Evolutionary conservation across 2,329 filamentous ascomycete species (phyloP), one percentile per base, ranked within the genome.

Genomic region (Metarhizium anisopliae): DNA sequence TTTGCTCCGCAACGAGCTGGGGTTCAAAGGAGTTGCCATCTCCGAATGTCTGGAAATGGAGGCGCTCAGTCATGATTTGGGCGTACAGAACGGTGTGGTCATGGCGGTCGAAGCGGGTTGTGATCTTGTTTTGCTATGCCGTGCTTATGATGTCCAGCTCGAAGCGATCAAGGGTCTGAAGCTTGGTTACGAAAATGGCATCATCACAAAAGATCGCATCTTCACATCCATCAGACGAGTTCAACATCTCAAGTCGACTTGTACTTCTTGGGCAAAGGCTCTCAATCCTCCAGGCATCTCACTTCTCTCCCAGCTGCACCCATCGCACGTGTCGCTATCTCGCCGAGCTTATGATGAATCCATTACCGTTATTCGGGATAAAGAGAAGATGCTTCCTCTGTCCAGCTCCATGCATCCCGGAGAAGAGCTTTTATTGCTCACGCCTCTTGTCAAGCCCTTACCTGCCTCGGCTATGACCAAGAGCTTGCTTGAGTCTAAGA

Each of bases 41-140:
- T 96, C 92, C 0, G 93, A 97, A 67, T 97, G 93, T 62, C 74
- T 97, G 7, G 93, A 96, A 68, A 97, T 97, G 93, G 92, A 96
- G 66, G 91, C 92, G 0, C 80, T 97, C 8, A 94, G 90, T 60
- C 90, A 95, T 66, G 95, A 96, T 64, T 94, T 97, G 52, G 93
- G 93, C n/a, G 91, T 99, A 18, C 91, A 93, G 62, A 93, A 94
- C 45, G 94, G 94, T 13, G 96, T 93, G 0, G 90, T 97, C 63
- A 96, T 96, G 91, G 94, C 94, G 3, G 89, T 96, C 52, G 94
- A 96, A 68, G 93, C 94, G 36, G 94, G 94, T 14, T 97, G 94
- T 67, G 94, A 99, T 69, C 76, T 97, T 54, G 84, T 96, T 5
- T 80, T 96, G 6, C 81, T 96, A 1, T 97, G 92, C 64, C 85